phyloP scores from a whole-genome alignment of 108 stramenopile species.

The Mediolabrus comicus region DNA sequence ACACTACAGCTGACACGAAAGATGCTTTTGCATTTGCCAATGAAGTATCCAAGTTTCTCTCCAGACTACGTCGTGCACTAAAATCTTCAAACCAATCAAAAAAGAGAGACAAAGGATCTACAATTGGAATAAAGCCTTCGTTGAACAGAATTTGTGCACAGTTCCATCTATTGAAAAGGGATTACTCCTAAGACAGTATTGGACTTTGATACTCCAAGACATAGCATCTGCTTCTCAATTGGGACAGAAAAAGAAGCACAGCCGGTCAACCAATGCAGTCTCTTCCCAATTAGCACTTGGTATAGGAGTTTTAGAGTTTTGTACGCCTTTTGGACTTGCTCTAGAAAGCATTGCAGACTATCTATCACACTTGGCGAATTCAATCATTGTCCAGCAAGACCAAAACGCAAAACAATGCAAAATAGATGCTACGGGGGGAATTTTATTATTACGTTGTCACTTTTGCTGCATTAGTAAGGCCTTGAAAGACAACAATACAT shows the following conservation, averaged over 20 bases:
- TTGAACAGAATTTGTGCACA: neutral
- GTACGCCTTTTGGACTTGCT: neutral
- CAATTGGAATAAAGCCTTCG: neutral
- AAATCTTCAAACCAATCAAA: neutral
- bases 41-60: neutral
- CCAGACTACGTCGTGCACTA: neutral
- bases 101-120: neutral
- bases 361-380: neutral
- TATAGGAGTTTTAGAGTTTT: neutral
- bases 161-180: neutral
- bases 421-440: neutral
- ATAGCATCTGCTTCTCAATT: neutral
- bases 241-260: neutral
- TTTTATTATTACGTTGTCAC: neutral
- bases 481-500: too few relatives aligned
- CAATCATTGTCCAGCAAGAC: neutral
- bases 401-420: neutral
- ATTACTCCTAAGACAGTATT: neutral
- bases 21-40: neutral
- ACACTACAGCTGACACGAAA: neutral
- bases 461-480: neutral
- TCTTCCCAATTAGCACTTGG: neutral
- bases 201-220: neutral
- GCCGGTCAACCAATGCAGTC: neutral
- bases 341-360: neutral